Conservation (phyloP, 139 green algal genomes). For the Diplosphaera chodatii region DNA sequence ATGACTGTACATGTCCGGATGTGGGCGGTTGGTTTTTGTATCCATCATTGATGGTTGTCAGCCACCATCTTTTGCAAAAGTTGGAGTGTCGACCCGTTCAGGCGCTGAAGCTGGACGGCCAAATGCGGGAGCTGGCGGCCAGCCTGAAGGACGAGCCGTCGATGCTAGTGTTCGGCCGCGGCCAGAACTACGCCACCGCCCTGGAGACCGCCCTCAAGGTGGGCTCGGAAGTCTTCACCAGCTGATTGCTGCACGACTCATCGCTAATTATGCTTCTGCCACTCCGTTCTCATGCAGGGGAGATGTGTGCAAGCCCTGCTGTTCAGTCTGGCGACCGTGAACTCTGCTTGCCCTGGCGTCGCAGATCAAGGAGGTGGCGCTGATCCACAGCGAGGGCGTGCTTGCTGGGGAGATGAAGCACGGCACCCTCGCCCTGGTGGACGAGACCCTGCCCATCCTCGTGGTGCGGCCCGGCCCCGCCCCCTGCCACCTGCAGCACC, state of each 20-base stretch:
- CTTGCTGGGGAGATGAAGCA: conserved; percentile 92
- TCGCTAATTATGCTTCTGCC: no score
- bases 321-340: not conserved
- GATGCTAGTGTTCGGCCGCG: conserved; percentile 55
- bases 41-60: no score
- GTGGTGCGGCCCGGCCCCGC: conserved; percentile 39
- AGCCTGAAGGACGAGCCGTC: conserved; percentile 50
- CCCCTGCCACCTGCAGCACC: no score
- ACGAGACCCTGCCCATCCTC: conserved; percentile 78
- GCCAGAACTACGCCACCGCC: conserved; percentile 71
- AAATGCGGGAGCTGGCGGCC: conserved; percentile 48
- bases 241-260: no score
- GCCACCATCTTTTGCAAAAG: no score
- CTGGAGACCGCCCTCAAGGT: conserved; percentile 55
- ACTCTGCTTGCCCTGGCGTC: no score
- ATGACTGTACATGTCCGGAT: no score
- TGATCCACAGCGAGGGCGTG: conserved; percentile 87
- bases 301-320: no score
- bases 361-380: conserved; percentile 74
- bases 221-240: no score
- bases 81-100: no score
- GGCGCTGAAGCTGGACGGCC: conserved; percentile 40
- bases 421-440: conserved; percentile 81
- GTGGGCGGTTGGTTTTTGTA: no score
- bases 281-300: no score